A percentile compares a stretch with the other conserved stretches of the same genome.
phyloP scores from a whole-genome alignment of 2,329 filamentous ascomycete species.

The Penicillium concentricum region DNA sequence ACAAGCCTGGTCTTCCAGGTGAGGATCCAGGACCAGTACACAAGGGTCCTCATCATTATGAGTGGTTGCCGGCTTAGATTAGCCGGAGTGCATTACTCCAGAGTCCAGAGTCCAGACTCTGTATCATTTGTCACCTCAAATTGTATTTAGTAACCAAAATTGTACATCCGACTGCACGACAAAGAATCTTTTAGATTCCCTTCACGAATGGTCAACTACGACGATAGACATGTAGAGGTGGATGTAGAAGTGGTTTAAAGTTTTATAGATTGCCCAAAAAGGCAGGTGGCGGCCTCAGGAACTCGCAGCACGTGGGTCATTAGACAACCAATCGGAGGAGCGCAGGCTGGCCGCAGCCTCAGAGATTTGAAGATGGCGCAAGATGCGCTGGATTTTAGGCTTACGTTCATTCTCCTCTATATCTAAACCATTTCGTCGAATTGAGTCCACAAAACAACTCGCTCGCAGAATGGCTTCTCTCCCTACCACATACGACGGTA shows the following conservation, averaged over 20 bases:
- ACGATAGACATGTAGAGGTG: not conserved
- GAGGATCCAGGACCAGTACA: slow-evolving; percentile 53
- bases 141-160: not conserved
- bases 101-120: no score
- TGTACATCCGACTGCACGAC: not conserved
- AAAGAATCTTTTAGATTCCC: not conserved
- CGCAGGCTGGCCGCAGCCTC: slow-evolving; percentile 3
- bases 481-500: slow-evolving; percentile 60
- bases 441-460: slow-evolving; percentile 36
- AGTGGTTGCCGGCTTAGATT: slow-evolving; percentile 54
- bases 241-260: not conserved
- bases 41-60: slow-evolving; percentile 62
- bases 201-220: not conserved
- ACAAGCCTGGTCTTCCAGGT: slow-evolving; percentile 50
- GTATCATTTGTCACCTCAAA: not conserved
- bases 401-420: slow-evolving; percentile 25
- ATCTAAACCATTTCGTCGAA: slow-evolving; percentile 29
- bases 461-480: slow-evolving; percentile 52
- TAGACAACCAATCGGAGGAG: slow-evolving; percentile 23
- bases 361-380: slow-evolving; percentile 22
- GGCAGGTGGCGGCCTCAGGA: slow-evolving; percentile 23
- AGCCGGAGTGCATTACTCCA: not conserved
- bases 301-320: slow-evolving; percentile 24
- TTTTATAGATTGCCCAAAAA: slow-evolving; percentile 7
- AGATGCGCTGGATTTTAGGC: slow-evolving; percentile 16